Conservation (phyloP, 2,329 filamentous ascomycete species). For the Penicillium sp. region DNA sequence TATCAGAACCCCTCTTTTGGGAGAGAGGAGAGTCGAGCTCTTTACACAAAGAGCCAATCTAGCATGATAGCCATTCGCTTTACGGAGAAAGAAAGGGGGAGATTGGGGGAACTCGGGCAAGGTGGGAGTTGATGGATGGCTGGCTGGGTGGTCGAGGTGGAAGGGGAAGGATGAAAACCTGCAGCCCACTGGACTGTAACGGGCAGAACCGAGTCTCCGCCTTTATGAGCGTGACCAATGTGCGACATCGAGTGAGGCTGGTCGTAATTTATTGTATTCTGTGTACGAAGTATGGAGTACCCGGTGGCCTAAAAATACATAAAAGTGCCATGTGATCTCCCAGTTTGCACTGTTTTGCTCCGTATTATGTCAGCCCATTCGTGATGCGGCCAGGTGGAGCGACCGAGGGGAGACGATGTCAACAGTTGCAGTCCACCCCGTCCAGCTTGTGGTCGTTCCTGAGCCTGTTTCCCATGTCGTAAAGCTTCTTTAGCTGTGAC, state of each 20-base stretch:
- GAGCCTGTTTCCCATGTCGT: constrained; percentile 19
- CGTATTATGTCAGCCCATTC: constrained; percentile 29
- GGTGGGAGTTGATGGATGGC: constrained; percentile 21
- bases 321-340: constrained; percentile 20
- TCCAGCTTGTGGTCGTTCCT: neutral
- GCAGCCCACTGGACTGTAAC: constrained; percentile 5
- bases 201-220: neutral
- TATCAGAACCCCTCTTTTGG: constrained; percentile 22
- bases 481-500: constrained; percentile 14
- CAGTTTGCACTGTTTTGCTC: constrained; percentile 22
- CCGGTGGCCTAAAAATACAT: too few species aligned
- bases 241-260: too few species aligned
- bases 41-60: constrained; percentile 41
- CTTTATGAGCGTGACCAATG: neutral
- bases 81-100: constrained; percentile 33
- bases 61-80: constrained; percentile 43
- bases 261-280: constrained; percentile 8
- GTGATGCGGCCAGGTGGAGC: constrained; percentile 35
- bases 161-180: constrained; percentile 24
- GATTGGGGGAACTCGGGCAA: constrained; percentile 13
- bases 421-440: constrained; percentile 12
- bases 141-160: constrained; percentile 21
- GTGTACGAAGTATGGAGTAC: neutral
- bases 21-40: constrained; percentile 26
- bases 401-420: constrained; percentile 12